Percentiles rank a stretch among this genome's conserved stretches.
Evolutionary conservation across 108 stramenopile genomes (phyloP).

Genomic region (Cyclotella distinguenda): DNA sequence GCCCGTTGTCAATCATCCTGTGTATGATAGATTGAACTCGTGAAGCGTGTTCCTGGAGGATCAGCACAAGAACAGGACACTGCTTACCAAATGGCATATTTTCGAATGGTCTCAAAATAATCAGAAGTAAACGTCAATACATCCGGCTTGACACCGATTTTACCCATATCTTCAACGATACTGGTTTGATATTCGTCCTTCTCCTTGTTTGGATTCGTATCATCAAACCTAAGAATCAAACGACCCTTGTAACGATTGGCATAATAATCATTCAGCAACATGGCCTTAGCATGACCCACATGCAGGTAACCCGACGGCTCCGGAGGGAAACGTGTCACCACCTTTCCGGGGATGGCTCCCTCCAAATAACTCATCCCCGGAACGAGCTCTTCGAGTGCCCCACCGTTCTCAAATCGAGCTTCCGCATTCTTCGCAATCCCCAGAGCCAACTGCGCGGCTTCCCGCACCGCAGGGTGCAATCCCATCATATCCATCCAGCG

Average conservation of each 20-base stretch:
- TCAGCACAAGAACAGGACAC: not conserved
- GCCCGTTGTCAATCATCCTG: slow-evolving; percentile 85
- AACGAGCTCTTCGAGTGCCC: slow-evolving; percentile 57
- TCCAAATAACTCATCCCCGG: slow-evolving; percentile 78
- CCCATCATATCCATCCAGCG: slow-evolving; percentile 84
- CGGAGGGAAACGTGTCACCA: slow-evolving; percentile 96
- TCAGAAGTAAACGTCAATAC: slow-evolving; percentile 94
- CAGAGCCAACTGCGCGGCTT: slow-evolving; percentile 76
- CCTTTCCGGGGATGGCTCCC: slow-evolving; percentile 89
- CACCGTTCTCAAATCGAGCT: slow-evolving; percentile 42
- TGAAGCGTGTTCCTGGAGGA: not conserved
- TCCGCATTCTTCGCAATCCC: slow-evolving; percentile 66
- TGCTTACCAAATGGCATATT: slow-evolving; percentile 65
- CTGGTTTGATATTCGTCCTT: slow-evolving; percentile 96
- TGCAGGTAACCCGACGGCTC: slow-evolving; percentile 99
- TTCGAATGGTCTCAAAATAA: slow-evolving; percentile 85
- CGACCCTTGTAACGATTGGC: slow-evolving; percentile 94
- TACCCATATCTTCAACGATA: slow-evolving; percentile 79
- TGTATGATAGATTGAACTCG: not conserved
- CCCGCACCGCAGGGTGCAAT: slow-evolving; percentile 60
- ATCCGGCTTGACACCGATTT: slow-evolving; percentile 86
- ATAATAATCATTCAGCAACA: slow-evolving; percentile 97
- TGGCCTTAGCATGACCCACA: slow-evolving; percentile 99
- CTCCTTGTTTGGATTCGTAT: slow-evolving; percentile 99
- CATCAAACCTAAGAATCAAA: slow-evolving; percentile 94